phyloP scores from a whole-genome alignment of 345 rosid species.

The Citrus maxima region DNA sequence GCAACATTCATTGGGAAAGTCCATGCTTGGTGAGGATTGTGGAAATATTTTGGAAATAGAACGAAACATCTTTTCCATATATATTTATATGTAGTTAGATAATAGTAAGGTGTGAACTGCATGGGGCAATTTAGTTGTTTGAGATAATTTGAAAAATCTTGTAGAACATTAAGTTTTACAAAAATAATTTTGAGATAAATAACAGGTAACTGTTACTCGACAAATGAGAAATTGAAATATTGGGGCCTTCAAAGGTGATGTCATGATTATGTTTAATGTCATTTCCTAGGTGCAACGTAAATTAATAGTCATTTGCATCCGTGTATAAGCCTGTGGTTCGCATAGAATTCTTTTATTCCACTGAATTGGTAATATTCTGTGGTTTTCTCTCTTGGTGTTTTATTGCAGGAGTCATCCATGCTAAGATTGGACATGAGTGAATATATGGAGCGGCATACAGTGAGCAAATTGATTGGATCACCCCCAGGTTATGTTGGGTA shows the following conservation, averaged over 20 bases:
- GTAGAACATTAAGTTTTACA: not conserved
- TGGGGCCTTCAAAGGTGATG: not conserved
- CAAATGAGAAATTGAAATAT: not conserved
- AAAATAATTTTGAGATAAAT: not conserved
- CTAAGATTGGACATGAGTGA: slow-evolving; percentile 99
- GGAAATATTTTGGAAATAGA: not conserved
- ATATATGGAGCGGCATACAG: slow-evolving; percentile 97
- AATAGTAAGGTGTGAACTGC: too few species aligned
- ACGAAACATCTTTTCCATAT: not conserved
- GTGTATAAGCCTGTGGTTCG: not conserved
- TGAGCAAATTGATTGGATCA: slow-evolving; percentile 91
- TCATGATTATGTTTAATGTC: not conserved
- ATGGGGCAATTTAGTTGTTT: not conserved
- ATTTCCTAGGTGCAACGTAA: not conserved
- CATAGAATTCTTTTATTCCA: not conserved
- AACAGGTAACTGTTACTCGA: not conserved
- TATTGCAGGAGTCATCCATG: slow-evolving; percentile 80
- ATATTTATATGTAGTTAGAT: not conserved
- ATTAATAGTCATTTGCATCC: not conserved
- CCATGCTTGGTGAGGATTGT: not conserved
- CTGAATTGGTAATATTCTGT: slow-evolving; percentile 13
- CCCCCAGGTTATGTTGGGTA: slow-evolving; percentile 95
- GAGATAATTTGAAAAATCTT: not conserved
- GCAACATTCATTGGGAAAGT: not conserved
- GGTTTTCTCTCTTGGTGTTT: slow-evolving; percentile 2